Conservation (phyloP, 1,284 basidiomycete genomes). For the Mycena citricolor region DNA sequence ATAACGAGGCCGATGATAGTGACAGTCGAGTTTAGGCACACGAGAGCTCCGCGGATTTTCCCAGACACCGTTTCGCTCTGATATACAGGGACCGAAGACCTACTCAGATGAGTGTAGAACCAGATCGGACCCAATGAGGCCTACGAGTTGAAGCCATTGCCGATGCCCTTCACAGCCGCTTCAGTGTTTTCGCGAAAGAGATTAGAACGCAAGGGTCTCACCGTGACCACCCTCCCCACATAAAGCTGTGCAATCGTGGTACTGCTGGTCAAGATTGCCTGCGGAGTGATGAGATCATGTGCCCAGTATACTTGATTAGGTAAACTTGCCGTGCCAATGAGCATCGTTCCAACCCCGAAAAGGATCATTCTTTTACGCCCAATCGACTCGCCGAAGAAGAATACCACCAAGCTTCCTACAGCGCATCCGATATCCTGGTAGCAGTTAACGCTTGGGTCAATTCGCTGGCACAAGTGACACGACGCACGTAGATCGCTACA, state of each 20-base stretch:
- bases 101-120: too few species aligned
- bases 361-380: slow-evolving; percentile 45
- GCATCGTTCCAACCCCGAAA: slow-evolving; percentile 43
- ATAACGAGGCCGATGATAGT: slow-evolving; percentile 50
- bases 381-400: slow-evolving; percentile 41
- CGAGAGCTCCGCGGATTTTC: slow-evolving; percentile 45
- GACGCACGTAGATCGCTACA: slow-evolving; percentile 31
- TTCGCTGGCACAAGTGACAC: slow-evolving; percentile 34
- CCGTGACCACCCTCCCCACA: slow-evolving; percentile 53
- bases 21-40: slow-evolving; percentile 47
- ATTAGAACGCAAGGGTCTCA: slow-evolving; percentile 35
- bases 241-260: slow-evolving; percentile 46
- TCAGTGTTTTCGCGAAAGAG: background rate
- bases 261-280: slow-evolving; percentile 37
- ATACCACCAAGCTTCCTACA: slow-evolving; percentile 38
- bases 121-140: too few species aligned
- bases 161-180: slow-evolving; percentile 24
- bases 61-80: slow-evolving; percentile 49
- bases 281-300: slow-evolving; percentile 18
- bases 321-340: slow-evolving; percentile 40
- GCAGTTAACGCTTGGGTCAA: slow-evolving; percentile 37
- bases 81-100: slow-evolving; percentile 41
- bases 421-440: slow-evolving; percentile 44
- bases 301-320: background rate
- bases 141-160: slow-evolving; percentile 48